Base-by-base conservation (phyloP, 1,139 yeast species). In the Diutina scorzettiae region DNA sequence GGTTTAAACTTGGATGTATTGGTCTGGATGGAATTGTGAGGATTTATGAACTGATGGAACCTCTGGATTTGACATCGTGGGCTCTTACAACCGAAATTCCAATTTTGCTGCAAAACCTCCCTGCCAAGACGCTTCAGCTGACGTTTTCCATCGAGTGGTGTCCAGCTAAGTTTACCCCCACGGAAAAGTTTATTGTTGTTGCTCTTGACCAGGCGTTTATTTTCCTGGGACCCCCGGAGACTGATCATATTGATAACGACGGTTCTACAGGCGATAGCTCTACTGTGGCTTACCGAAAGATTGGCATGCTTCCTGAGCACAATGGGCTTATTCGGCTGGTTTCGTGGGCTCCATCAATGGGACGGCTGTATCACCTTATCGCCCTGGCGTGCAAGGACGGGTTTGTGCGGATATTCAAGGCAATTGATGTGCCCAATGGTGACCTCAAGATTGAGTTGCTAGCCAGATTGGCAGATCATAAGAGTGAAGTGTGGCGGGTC, bases 321-420 rank as follows among this genome's bases (percentile, higher is more conserved):
- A 73, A 76, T 46, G 95, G 95, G 2, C 69, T 91, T 41, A 86
- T 91, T 37, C 68, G 97, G 50, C 84, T 91, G 31, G 87, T 91
- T 7, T 74, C 93, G 40, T 91, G 98, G 98, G 98, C 97, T 0
- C 96, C 97, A 5, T 79, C 94, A 0, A 85, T 89, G 82, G 98
- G 97, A 2, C 69, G 96, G 49, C 78, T 81, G 46, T 84, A 78
- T 57, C 95, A 91, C 53, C 64, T 87, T 42, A 71, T 91, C 40
- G 98, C 98, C 1, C 89, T 97, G 0, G 98, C 95, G 2, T 86
- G 95, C 56, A 87, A 87, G 58, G 98, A 91, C 58, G 98, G 97
- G 0, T 78, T 69, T 53, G 89, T 91, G 17, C 72, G 97, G 43
- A 81, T 91, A 3, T 89, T 81, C 66, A 84, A 82, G 58, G 69